Percentiles rank a stretch among this genome's conserved stretches.
Evolutionary conservation across 192 early-diverging fungal genomes (phyloP).

Genomic region (Coemansia sp.): DNA sequence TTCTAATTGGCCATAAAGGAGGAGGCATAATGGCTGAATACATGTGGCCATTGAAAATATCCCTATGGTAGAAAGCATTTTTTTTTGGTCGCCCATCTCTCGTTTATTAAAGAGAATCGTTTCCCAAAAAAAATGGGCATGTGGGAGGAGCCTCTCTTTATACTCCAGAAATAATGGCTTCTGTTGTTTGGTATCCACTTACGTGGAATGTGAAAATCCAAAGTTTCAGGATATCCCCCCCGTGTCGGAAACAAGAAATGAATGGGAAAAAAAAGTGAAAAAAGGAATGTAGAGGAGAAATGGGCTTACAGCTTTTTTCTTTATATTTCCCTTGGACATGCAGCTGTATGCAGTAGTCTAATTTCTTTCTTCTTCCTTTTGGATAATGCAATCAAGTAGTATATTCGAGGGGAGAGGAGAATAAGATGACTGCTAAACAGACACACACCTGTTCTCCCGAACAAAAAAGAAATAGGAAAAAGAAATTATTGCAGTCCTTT

Average conservation of each 20-base stretch:
- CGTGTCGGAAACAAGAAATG: neutral
- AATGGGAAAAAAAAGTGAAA: neutral
- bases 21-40: slow-evolving; percentile 3
- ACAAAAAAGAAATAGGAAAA: too few relatives aligned
- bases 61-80: neutral
- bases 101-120: neutral
- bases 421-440: too few relatives aligned
- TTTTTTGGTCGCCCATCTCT: neutral
- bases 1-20: slow-evolving; percentile 1
- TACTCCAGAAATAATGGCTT: too few relatives aligned
- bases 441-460: too few relatives aligned
- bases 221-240: neutral
- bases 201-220: too few relatives aligned
- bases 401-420: too few relatives aligned
- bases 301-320: neutral
- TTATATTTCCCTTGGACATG: too few relatives aligned
- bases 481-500: too few relatives aligned
- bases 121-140: neutral
- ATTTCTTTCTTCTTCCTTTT: too few relatives aligned
- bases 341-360: too few relatives aligned
- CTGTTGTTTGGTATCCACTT: too few relatives aligned
- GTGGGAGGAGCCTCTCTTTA: neutral
- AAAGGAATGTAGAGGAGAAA: neutral
- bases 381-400: too few relatives aligned
- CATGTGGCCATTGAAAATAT: slow-evolving; percentile 1